A percentile compares a stretch with the other conserved stretches of the same genome.
phyloP scores from a whole-genome alignment of 768 basidiomycete genomes.

The Thelephora ganbajun region DNA sequence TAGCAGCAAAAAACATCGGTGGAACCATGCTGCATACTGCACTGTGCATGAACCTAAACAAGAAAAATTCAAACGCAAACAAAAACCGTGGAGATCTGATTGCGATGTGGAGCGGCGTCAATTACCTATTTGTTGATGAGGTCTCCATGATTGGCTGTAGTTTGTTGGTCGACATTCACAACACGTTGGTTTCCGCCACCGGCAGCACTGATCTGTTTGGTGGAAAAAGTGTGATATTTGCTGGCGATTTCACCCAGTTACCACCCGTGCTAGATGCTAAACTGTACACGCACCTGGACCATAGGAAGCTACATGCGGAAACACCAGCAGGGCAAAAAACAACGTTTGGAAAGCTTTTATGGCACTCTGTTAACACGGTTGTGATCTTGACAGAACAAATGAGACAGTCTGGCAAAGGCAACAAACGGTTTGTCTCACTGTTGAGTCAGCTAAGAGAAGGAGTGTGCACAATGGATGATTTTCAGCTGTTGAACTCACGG shows the following conservation, averaged over 20 bases:
- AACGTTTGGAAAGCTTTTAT: slow-evolving; percentile 19
- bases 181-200: background rate
- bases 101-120: slow-evolving; percentile 24
- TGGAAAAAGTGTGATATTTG: slow-evolving; percentile 26
- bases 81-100: slow-evolving; percentile 10
- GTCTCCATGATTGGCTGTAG: slow-evolving; percentile 26
- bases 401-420: slow-evolving; percentile 15
- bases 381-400: slow-evolving; percentile 15
- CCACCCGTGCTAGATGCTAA: slow-evolving; percentile 20
- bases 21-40: slow-evolving; percentile 28
- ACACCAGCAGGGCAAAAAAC: slow-evolving; percentile 7
- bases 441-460: slow-evolving; percentile 14
- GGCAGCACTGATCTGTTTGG: slow-evolving; percentile 22
- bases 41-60: slow-evolving; percentile 3
- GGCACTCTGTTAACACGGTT: slow-evolving; percentile 18
- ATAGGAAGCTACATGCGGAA: background rate
- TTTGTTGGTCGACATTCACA: slow-evolving; percentile 16
- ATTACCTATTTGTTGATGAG: slow-evolving; percentile 25
- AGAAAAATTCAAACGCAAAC: background rate
- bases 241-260: slow-evolving; percentile 29
- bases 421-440: slow-evolving; percentile 11
- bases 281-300: slow-evolving; percentile 10
- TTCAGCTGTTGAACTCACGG: slow-evolving; percentile 8
- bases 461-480: slow-evolving; percentile 15
- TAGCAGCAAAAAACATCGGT: slow-evolving; percentile 18